Base-by-base conservation (phyloP, 495 filamentous ascomycete species). In the Xylaria intraflava region DNA sequence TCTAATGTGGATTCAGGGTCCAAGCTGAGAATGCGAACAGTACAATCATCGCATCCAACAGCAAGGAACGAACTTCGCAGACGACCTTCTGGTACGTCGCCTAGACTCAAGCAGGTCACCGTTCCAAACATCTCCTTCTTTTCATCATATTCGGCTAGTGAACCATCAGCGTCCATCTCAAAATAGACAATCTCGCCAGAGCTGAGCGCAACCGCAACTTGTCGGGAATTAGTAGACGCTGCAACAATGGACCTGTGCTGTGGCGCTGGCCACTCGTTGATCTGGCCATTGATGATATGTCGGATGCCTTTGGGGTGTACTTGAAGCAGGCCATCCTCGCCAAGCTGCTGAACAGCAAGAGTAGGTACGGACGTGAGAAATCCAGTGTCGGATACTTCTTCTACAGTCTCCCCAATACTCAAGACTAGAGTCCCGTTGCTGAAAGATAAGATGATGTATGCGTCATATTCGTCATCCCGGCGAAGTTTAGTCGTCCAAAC, bases 121-220 rank as follows among this genome's bases (percentile, higher is more conserved):
- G 90, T 95, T n/a, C 89, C 90, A 48, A 85, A 89, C 89, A 97
- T 95, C 64, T 94, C 86, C 56, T 87, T 87, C 69, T 92, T 90
- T 57, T 97, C 92, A 47, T 97, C 90, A 57, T 95, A 95, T 69
- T 97, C 92, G 26, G 90, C 89, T 12, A 99, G 74, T 6, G 84
- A 84, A 9, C 90, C 91, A 71, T 97, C 91, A 2, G 81, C 77
- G 64, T 95, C 94, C 85, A 95, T 88, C 68, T 96, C 94, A 58
- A 99, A 99, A 64, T 96, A 97, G 17, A 93, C 88, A 50, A 99
- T 93, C 65, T 99, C 93, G 10, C 90, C 89, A 12, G 90, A 95
- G 62, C 90, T 95, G 31, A 99, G 72, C 14, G 92, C 93, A 36
- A 99, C 84, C 0, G 90, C 90, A 20, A 97, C 88, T 68, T 99